Percentiles rank a stretch among this genome's conserved stretches.
Conservation (phyloP, 1,139 yeast genomes). For the Magnusiomyces tetraspermus region DNA sequence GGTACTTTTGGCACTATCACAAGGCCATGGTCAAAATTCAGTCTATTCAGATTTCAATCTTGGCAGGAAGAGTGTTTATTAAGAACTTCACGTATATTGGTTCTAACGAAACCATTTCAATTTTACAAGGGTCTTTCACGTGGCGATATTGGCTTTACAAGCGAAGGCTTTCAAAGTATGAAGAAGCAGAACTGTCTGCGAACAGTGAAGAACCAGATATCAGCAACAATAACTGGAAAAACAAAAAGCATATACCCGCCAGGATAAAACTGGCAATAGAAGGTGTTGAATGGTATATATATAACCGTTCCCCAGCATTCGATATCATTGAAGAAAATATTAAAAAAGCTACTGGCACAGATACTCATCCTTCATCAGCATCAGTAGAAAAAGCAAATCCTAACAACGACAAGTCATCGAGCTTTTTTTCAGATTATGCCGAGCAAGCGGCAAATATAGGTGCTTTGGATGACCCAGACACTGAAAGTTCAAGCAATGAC, state of each 20-base stretch:
- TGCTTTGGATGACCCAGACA: background rate
- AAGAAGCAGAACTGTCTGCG: background rate
- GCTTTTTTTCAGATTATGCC: too few relatives aligned
- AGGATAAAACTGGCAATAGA: slow-evolving; percentile 52
- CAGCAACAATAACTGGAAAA: slow-evolving; percentile 6
- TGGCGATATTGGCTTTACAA: slow-evolving; percentile 81
- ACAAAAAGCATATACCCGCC: slow-evolving; percentile 45
- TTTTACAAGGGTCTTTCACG: slow-evolving; percentile 62
- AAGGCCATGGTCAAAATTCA: slow-evolving; percentile 56
- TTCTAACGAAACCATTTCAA: slow-evolving; percentile 57
- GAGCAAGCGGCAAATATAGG: too few relatives aligned
- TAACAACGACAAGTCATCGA: too few relatives aligned
- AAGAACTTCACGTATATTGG: slow-evolving; percentile 66
- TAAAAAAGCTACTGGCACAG: too few relatives aligned
- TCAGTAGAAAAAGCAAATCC: too few relatives aligned
- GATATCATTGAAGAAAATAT: slow-evolving; percentile 55
- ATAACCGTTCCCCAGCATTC: slow-evolving; percentile 70
- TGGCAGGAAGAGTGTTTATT: slow-evolving; percentile 76
- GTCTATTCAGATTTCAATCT: slow-evolving; percentile 60
- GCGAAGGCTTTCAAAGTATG: slow-evolving; percentile 23
- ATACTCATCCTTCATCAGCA: too few relatives aligned
- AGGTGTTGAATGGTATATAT: slow-evolving; percentile 75
- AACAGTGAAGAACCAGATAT: slow-evolving; percentile 9
- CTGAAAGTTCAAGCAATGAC: background rate
- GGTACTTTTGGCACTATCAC: slow-evolving; percentile 54